Base-by-base conservation (phyloP, 768 basidiomycete species). In the Galerina marginata region DNA sequence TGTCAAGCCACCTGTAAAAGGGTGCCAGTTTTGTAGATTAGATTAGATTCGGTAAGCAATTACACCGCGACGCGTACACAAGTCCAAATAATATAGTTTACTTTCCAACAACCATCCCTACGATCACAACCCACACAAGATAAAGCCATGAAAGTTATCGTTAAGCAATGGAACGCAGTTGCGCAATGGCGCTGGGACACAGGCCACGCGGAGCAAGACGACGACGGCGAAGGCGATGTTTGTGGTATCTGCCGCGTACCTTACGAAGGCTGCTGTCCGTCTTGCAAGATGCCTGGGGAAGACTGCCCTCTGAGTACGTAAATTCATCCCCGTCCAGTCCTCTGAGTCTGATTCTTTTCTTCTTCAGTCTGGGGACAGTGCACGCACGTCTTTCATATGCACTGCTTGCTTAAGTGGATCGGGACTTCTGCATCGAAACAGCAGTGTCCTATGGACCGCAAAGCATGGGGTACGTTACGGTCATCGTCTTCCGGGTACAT, bases 351-450 rank as follows among this genome's bases (percentile, higher is more conserved):
- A 16, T 47, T 23, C 7, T 33, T 48, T 33, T 25, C 6, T 29
- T 33, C 2, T 16, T 59, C 64, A 99, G 96, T 99, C 54, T 99
- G 95, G 93, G 97, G 97, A 37, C 90, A 97, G 76, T 99, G 96
- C 71, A 93, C 88, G 6, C 97, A 99, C 72, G 88, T 97, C 58
- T 99, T 99, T 70, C 97, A 99, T 72, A 95, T 98, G 93, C 96
- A 99, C 73, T 99, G 96, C 75, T 77, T 99, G 11, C 82, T 96
- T 63, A 97, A 98, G 74, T 99, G 97, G 97, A 86, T 98, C 60
- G 89, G 89, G 3, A 96, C 95, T 0, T 77, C 86, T 5, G 87
- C 92, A 11, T 95, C 92, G 38, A 98, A 98, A 73, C 89, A 91
- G 66, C 94, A 96, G 66, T 99, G 97, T 81, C 97, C 97, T 15